Base-by-base conservation (phyloP, 495 filamentous ascomycete genomes). In the Podospora anserina region DNA sequence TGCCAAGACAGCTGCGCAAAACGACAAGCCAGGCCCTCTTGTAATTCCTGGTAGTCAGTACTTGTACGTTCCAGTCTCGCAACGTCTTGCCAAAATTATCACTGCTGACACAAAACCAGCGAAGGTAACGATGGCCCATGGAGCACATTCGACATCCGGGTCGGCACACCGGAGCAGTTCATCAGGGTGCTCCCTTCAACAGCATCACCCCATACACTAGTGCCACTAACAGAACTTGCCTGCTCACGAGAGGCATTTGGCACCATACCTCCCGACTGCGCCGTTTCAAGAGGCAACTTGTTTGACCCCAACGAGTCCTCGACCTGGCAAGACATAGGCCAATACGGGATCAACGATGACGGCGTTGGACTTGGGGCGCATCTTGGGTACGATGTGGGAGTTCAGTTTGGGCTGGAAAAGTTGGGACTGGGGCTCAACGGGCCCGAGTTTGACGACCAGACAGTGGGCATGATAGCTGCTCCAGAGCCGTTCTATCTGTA, bases 61-160 rank as follows among this genome's bases (percentile, higher is more conserved):
- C 20, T 73, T 71, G 71, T 70, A 72, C 30, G 23, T 65, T 11
- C 20, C 19, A 39, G 5, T n/a, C 15, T 20, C 13, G 6, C 2
- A n/a, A 23, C 23, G 23, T 23, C 23, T 23, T 23, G 23, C 23
- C 23, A 23, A 23, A 23, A 23, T 23, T 44, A 32, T 32, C 30
- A 49, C 23, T 66, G 28, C 66, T 77, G 23, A 66, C 67, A 39
- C 13, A 30, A 19, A 15, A 23, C 68, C 68, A 87, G 83, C 78
- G 83, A 85, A 49, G 85, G 85, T 16, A 80, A 80, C 70, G 85
- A 87, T 73, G 85, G 86, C 19, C 72, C 75, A 13, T 87, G 85
- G 86, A 83, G 80, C 39, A 81, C 83, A 5, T 86, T 87, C 68
- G 75, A 74, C 55, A 63, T 88, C 26, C 73, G 76, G 19, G 76